Base-by-base conservation (phyloP, 164 flowering plant genomes). In the Vitis rupestris region DNA sequence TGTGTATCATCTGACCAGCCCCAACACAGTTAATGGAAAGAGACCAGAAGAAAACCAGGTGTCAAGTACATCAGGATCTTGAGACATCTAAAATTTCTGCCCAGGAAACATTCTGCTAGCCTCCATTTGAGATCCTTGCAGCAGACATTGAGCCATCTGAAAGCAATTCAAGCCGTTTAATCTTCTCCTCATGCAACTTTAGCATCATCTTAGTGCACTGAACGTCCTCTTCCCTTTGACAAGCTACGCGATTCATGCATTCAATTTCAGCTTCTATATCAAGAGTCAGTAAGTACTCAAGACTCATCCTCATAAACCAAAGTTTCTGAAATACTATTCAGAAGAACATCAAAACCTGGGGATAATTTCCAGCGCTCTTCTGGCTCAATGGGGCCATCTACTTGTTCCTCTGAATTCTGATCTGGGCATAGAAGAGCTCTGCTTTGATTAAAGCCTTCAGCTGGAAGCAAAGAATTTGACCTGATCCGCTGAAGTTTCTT, bases 331-430 rank as follows among this genome's bases (percentile, higher is more conserved):
- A 77, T 75, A 66, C 76, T 80, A 71, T 86, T 86, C 19, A 89
- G 93, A 58, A 91, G 87, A 53, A 91, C 93, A 79, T 90, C 96
- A 75, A 90, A 84, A 4, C 92, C 96, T 3, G 92, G 88, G 16
- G 93, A 86, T 31, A 90, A 86, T 71, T 85, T 92, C 85, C 83
- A 79, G 69, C 83, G 66, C 75, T 86, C 89, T 58, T 90, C 93
- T 69, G 70, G 77, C 56, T 79, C 85, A 50, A 77, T 60, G 69
- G 66, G 74, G 65, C 61, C 80, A 70, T 80, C 79, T 59, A 67
- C 68, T 16, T 76, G 78, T 48, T 82, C 87, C 50, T 78, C 85
- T 31, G 85, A 80, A 72, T 75, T 67, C 59, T 76, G 78, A 60
- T 80, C 79, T 11, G 69, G 29, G 67, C 63, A 60, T 51, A 50